Percentiles rank a stretch among this genome's conserved stretches.
phyloP scores from a whole-genome alignment of 495 filamentous ascomycete species.

The Lasiosphaeria miniovina region DNA sequence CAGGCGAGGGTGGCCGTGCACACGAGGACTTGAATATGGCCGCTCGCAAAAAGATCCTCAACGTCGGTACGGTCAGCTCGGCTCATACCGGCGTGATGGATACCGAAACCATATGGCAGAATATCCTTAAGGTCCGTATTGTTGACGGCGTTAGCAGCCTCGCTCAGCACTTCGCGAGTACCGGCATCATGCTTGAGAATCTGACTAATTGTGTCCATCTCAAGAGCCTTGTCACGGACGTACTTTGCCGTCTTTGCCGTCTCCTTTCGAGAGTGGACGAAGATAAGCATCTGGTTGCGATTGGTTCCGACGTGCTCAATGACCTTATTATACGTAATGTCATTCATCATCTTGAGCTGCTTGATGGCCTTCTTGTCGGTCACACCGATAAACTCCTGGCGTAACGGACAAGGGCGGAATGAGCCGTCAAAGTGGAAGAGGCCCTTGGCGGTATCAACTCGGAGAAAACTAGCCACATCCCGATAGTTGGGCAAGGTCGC shows the following conservation, averaged over 20 bases:
- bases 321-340: slow-evolving; percentile 96
- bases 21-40: slow-evolving; percentile 89
- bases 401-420: slow-evolving; percentile 86
- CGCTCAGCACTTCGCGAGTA: slow-evolving; percentile 79
- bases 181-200: slow-evolving; percentile 92
- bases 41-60: slow-evolving; percentile 89
- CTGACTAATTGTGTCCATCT: slow-evolving; percentile 94
- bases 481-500: slow-evolving; percentile 96
- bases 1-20: slow-evolving; percentile 95
- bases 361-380: slow-evolving; percentile 99
- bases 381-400: slow-evolving; percentile 96
- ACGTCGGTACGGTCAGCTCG: slow-evolving; percentile 90
- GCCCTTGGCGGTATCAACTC: slow-evolving; percentile 79
- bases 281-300: slow-evolving; percentile 95
- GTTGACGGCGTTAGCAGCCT: slow-evolving; percentile 77
- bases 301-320: slow-evolving; percentile 92
- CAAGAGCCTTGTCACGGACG: slow-evolving; percentile 90
- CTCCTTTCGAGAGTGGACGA: slow-evolving; percentile 96
- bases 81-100: slow-evolving; percentile 96
- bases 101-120: slow-evolving; percentile 93
- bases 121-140: slow-evolving; percentile 92
- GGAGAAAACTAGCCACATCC: slow-evolving; percentile 94
- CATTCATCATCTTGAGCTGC: slow-evolving; percentile 98
- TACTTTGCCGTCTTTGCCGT: slow-evolving; percentile 96
- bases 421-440: slow-evolving; percentile 96